phyloP scores from a whole-genome alignment of 192 early-diverging fungal genomes.

The Linderina pennispora region DNA sequence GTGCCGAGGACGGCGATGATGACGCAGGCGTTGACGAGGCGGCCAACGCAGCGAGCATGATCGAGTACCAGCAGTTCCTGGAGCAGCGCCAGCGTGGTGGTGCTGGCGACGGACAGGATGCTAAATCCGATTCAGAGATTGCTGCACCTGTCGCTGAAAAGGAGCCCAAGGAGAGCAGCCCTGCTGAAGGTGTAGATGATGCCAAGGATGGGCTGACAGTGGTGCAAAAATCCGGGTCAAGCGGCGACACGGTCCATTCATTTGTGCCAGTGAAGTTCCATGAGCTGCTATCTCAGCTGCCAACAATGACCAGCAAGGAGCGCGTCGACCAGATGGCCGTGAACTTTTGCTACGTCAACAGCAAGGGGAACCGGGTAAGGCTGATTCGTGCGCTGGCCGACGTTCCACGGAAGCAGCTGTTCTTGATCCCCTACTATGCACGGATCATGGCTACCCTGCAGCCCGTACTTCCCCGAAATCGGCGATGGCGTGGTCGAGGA shows the following conservation, averaged over 20 bases:
- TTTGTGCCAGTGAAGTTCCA: conserved; percentile 50
- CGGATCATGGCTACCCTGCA: conserved; percentile 83
- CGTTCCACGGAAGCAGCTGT: conserved; percentile 75
- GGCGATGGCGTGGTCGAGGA: conserved; percentile 61
- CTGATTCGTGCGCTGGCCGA: conserved; percentile 70
- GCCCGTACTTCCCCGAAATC: conserved; percentile 85
- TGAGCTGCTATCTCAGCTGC: conserved; percentile 65
- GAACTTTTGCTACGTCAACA: conserved; percentile 91
- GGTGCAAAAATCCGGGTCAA: conserved; percentile 17
- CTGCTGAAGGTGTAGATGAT: conserved; percentile 10
- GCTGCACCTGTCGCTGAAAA: conserved; percentile 5
- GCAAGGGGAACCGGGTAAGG: conserved; percentile 64
- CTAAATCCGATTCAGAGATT: background rate
- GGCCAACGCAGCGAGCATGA: conserved; percentile 8
- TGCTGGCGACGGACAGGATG: too few relatives aligned
- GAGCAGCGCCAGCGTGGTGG: conserved; percentile 9
- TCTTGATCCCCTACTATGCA: conserved; percentile 86
- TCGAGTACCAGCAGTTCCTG: conserved; percentile 44
- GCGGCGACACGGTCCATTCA: conserved; percentile 6
- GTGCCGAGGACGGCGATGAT: conserved; percentile 9
- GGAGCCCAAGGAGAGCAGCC: conserved; percentile 6
- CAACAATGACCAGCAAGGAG: conserved; percentile 71
- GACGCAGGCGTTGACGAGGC: conserved; percentile 19
- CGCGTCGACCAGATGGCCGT: conserved; percentile 85
- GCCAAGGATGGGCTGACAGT: conserved; percentile 7